These are phyloP conservation scores for Eucalyptus rudis DNA, from an alignment of 345 rosid species.

Conservation along the genomic window DNA sequence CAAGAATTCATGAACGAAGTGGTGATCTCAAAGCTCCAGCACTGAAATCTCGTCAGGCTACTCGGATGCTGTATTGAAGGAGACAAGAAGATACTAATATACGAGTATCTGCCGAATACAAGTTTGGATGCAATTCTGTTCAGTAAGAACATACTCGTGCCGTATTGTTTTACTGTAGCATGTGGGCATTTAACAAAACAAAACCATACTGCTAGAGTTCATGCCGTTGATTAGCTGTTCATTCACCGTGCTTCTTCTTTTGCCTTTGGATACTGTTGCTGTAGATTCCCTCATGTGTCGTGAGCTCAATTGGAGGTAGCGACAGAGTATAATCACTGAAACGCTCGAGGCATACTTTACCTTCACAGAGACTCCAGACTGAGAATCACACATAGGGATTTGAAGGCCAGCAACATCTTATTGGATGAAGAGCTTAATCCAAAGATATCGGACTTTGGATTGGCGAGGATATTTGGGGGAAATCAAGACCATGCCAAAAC, in stretches of 20 bases:
- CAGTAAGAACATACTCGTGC: neutral
- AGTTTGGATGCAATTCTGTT: slow-evolving; percentile 16
- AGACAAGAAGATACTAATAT: slow-evolving; percentile 13
- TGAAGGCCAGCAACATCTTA: neutral
- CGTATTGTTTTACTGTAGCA: neutral
- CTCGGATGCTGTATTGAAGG: slow-evolving; percentile 12
- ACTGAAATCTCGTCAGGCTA: slow-evolving; percentile 12
- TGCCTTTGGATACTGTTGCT: neutral
- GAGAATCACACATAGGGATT: neutral
- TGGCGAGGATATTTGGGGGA: neutral
- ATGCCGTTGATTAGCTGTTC: neutral
- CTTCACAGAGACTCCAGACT: neutral
- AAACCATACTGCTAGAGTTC: neutral
- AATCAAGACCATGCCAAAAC: neutral
- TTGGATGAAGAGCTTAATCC: neutral
- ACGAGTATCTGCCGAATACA: slow-evolving; percentile 16
- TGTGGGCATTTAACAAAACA: neutral
- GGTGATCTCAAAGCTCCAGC: slow-evolving; percentile 22
- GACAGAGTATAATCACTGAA: slow-evolving; percentile 23
- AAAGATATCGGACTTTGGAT: neutral
- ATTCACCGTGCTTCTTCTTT: neutral
- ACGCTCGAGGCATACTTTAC: slow-evolving; percentile 12
- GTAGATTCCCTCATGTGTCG: slow-evolving; percentile 7
- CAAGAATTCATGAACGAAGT: slow-evolving; percentile 26
- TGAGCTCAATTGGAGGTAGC: slow-evolving; percentile 17